Conservation (phyloP, 495 filamentous ascomycete species). For the Amniculicola lignicola region DNA sequence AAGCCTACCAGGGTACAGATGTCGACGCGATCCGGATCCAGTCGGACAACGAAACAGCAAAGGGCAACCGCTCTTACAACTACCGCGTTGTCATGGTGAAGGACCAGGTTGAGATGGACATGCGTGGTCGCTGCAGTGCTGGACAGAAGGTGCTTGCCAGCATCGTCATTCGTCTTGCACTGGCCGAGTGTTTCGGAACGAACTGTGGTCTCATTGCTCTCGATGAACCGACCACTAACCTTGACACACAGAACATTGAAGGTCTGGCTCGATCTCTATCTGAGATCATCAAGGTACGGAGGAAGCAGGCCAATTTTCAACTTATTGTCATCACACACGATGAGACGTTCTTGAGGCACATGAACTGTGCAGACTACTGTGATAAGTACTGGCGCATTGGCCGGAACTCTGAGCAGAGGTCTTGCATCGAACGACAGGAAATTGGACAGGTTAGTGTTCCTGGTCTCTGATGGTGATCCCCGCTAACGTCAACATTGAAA, state of each 20-base stretch:
- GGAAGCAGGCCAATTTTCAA: slow-evolving; percentile 90
- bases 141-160: slow-evolving; percentile 94
- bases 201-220: slow-evolving; percentile 97
- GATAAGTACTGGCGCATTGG: slow-evolving; percentile 87
- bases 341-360: slow-evolving; percentile 88
- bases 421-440: slow-evolving; percentile 71
- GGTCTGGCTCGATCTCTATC: slow-evolving; percentile 81
- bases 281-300: slow-evolving; percentile 80
- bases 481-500: too few species aligned
- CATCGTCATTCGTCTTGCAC: slow-evolving; percentile 95
- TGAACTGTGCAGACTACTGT: slow-evolving; percentile 92
- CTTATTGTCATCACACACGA: slow-evolving; percentile 99
- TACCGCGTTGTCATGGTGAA: slow-evolving; percentile 99
- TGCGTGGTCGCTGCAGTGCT: slow-evolving; percentile 95
- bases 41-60: slow-evolving; percentile 74
- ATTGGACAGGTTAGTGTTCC: too few species aligned
- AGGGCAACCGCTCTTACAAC: slow-evolving; percentile 83
- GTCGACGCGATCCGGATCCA: slow-evolving; percentile 88
- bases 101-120: slow-evolving; percentile 96
- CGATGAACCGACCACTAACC: slow-evolving; percentile 96
- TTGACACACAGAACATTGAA: slow-evolving; percentile 90
- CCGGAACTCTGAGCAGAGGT: slow-evolving; percentile 82
- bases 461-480: too few species aligned
- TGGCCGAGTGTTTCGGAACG: slow-evolving; percentile 94
- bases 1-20: slow-evolving; percentile 95